These are phyloP conservation scores for Thalassiosira exigua DNA, from an alignment of 352 stramenopile genomes.

Conservation along the genomic window DNA sequence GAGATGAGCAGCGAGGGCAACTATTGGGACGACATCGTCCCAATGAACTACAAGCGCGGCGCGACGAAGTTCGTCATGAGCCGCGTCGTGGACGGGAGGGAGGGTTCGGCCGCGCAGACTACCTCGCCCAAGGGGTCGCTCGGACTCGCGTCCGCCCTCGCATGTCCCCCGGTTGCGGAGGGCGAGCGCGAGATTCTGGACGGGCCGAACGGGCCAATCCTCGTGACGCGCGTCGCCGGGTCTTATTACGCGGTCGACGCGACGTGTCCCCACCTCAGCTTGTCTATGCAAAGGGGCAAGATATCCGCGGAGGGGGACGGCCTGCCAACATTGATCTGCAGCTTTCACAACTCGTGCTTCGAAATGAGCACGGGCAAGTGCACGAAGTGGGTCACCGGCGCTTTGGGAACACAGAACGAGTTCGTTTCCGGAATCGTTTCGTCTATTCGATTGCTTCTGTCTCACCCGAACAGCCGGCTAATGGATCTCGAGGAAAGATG, in stretches of 20 bases:
- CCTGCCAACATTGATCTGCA: constrained; percentile 44
- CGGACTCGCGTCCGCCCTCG: constrained; percentile 14
- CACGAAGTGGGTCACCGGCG: constrained; percentile 59
- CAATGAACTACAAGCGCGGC: constrained; percentile 80
- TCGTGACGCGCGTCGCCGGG: constrained; percentile 52
- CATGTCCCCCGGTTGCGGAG: constrained; percentile 39
- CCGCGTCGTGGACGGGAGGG: constrained; percentile 49
- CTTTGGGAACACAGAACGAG: constrained; percentile 45
- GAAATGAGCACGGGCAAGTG: constrained; percentile 54
- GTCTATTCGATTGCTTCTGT: too few relatives aligned
- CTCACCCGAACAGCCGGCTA: too few relatives aligned
- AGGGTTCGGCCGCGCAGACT: constrained; percentile 4
- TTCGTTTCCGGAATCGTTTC: constrained; percentile 59
- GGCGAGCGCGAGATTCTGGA: constrained; percentile 58
- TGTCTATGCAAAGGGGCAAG: constrained; percentile 66
- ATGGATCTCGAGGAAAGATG: too few relatives aligned
- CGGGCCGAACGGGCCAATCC: constrained; percentile 46
- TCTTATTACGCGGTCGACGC: constrained; percentile 61
- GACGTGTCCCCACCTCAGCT: constrained; percentile 55
- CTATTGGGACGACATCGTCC: constrained; percentile 82
- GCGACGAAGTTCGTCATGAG: constrained; percentile 85
- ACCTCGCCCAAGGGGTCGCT: constrained; percentile 3
- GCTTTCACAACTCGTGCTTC: constrained; percentile 64
- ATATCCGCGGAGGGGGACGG: constrained; percentile 33
- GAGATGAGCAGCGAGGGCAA: constrained; percentile 40